Evolutionary conservation across 2,329 filamentous ascomycete species (phyloP).

Genomic region (Colletotrichum eremochloae): DNA sequence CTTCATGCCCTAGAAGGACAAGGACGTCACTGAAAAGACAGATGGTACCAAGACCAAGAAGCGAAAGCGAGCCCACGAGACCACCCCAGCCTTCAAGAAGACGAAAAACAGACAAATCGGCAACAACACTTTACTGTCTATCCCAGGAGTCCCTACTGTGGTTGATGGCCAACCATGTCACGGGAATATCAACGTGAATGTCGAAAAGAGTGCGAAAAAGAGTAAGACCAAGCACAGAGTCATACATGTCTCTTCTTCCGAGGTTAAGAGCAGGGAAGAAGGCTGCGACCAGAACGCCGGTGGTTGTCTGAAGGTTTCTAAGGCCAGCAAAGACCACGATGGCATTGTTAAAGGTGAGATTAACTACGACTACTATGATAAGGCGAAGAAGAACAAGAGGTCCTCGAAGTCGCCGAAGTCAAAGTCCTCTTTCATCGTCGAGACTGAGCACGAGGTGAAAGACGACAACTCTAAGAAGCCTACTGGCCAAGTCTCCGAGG

Average conservation of each 20-base stretch:
- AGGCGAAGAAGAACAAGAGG: neutral
- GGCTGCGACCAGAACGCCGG: neutral
- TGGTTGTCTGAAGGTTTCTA: neutral
- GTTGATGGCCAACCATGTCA: neutral
- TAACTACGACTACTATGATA: neutral
- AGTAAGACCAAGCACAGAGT: conserved; percentile 10
- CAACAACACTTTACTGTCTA: neutral
- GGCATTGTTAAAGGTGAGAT: neutral
- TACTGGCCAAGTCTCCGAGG: neutral
- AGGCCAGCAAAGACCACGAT: neutral
- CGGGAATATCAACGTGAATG: neutral
- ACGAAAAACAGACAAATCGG: neutral
- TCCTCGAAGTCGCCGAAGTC: neutral
- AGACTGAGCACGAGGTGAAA: neutral
- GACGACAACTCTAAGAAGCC: neutral
- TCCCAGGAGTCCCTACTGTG: neutral
- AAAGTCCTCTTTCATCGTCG: neutral
- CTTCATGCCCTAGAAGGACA: conserved; percentile 22
- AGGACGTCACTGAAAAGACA: neutral
- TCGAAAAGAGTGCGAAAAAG: neutral
- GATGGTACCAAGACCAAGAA: conserved; percentile 4
- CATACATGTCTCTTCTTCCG: neutral
- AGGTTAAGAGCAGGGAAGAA: neutral
- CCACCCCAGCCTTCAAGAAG: conserved; percentile 7
- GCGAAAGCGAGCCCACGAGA: conserved; percentile 19